Evolutionary conservation across 2,329 filamentous ascomycete genomes (phyloP).

Genomic region (Fusarium annulatum): DNA sequence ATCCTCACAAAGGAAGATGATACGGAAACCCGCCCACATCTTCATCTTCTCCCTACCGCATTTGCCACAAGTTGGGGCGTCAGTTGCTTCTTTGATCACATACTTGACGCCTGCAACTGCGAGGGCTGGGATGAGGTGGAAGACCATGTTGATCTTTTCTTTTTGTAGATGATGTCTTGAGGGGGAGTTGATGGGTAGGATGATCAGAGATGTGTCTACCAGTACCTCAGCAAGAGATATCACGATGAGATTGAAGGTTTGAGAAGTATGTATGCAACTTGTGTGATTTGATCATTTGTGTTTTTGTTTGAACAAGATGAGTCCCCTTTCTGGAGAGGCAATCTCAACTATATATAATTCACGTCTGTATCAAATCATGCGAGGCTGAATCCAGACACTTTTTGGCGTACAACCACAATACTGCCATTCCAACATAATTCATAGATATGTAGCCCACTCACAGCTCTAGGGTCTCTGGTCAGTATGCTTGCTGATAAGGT

Average conservation of each 20-base stretch:
- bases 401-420: too few relatives aligned
- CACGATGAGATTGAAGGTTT: rapidly evolving
- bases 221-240: neutral
- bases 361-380: neutral
- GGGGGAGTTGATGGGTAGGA: neutral
- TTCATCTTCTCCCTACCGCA: neutral
- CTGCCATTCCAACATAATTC: rapidly evolving
- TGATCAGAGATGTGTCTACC: neutral
- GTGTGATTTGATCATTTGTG: rapidly evolving
- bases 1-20: neutral
- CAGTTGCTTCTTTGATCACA: neutral
- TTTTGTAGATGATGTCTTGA: neutral
- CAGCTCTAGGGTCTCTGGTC: rapidly evolving
- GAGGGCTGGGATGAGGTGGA: neutral
- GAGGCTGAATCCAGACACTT: neutral
- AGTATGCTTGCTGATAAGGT: neutral
- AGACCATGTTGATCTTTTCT: neutral
- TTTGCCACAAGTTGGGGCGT: neutral
- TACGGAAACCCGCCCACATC: neutral
- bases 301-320: neutral
- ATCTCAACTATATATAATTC: neutral
- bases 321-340: neutral
- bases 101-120: neutral
- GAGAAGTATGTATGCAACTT: rapidly evolving
- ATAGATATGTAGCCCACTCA: rapidly evolving